These are phyloP conservation scores for Phytophthora lateralis DNA, from an alignment of 352 stramenopile species.

Conservation along the genomic window DNA sequence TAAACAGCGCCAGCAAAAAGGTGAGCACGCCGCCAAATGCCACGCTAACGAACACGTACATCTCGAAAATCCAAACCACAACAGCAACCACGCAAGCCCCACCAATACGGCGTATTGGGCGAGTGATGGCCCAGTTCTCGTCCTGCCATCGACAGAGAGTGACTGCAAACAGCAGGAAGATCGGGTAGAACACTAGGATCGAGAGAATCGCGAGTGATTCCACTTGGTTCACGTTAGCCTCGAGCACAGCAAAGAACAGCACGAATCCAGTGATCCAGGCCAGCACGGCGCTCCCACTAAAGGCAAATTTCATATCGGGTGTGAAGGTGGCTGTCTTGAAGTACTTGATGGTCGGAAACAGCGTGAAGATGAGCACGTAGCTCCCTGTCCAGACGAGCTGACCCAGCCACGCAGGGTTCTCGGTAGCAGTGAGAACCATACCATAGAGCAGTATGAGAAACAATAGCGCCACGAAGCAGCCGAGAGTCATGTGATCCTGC, in stretches of 20 bases:
- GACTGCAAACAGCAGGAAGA: conserved; percentile 73
- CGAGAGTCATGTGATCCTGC: conserved; percentile 77
- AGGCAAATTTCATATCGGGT: conserved; percentile 58
- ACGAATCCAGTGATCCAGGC: conserved; percentile 75
- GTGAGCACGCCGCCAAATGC: conserved; percentile 61
- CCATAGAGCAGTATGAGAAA: conserved; percentile 72
- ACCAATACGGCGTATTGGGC: conserved; percentile 41
- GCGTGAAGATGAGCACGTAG: conserved; percentile 73
- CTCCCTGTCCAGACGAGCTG: conserved; percentile 72
- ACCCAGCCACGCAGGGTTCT: conserved; percentile 68
- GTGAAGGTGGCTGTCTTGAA: conserved; percentile 72
- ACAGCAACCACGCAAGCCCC: conserved; percentile 31
- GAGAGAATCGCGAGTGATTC: conserved; percentile 78
- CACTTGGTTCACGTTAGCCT: conserved; percentile 66
- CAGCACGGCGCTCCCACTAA: conserved; percentile 57
- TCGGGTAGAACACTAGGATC: conserved; percentile 80
- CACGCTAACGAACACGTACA: conserved; percentile 72
- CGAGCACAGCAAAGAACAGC: conserved; percentile 71
- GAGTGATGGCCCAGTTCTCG: conserved; percentile 67
- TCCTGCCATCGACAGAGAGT: conserved; percentile 84
- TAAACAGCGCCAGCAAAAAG: conserved; percentile 62
- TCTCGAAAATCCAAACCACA: conserved; percentile 76
- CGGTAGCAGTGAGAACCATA: conserved; percentile 63
- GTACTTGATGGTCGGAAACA: conserved; percentile 78
- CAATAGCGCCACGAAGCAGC: conserved; percentile 60